Evolutionary conservation across 495 filamentous ascomycete species (phyloP), one percentile per base, ranked within the genome.

Genomic region (Penicillium subrubescens): DNA sequence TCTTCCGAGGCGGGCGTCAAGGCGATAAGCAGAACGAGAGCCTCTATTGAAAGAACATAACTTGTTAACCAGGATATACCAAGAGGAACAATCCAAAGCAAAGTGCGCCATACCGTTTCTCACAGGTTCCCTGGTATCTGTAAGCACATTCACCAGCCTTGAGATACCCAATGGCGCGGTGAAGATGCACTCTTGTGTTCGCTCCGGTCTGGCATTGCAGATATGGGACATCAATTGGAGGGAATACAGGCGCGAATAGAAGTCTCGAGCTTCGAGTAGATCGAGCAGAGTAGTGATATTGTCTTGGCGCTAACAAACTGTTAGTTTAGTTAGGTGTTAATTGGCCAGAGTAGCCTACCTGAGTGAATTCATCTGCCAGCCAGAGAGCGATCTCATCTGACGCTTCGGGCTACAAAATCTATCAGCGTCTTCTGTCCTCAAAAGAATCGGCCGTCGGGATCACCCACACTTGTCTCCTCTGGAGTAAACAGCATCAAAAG

Each of bases 351-450:
- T 27, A 46, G 64, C 82, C 60, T 78, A 92, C 91, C 85, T 97
- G 93, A 34, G 96, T 98, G 70, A 99, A 99, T 75, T 97, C 94
- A 78, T 99, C 95, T 53, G 95, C 94, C 59, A 99, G 84, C 94
- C 94, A 98, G 7, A 97, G 85, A 31, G 92, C 91, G 71, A 99
- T 96, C 74, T 99, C 95, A 62, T 97, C 96, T 15, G 93, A 96
- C 46, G 95, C 93, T 84, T 99, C 95, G 56, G 93, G 92, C 88
- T 90, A 73, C 54, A 62, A 2, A 56, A 60, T 31, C 25, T 53
- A 62, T 82, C 66, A 83, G 77, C 65, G 59, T 35, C 33, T 34
- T 44, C 23, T 17, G 14, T 56, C 50, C 19, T 48, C 44, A 23
- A 44, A n/a, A 25, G 44, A 25, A 3, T 23, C 44, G 11, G 19